Base-by-base conservation (phyloP, 2,329 filamentous ascomycete genomes). In the Cercospora brassicicola region DNA sequence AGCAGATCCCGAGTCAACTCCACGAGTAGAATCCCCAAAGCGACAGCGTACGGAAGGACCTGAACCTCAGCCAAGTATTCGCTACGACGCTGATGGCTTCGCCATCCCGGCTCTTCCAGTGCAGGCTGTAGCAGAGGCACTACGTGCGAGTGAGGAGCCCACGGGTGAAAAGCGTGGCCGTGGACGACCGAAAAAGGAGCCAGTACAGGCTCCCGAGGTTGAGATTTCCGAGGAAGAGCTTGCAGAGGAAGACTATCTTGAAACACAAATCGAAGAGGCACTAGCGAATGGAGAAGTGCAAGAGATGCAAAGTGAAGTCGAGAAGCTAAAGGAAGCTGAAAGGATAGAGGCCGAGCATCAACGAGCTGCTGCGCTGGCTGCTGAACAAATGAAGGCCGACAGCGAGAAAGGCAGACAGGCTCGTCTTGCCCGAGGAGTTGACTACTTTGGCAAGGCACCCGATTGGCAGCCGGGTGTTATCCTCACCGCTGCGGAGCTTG, bases 371-470 rank as follows among this genome's bases (percentile, higher is more conserved):
- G 59, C 64, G 9, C 69, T 75, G 1, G 77, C 76, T 11, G 74
- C 73, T 18, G 68, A 74, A 57, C 73, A 78, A 59, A 73, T 74
- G 51, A 70, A 72, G 18, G 62, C 73, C n/a, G 71, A 74, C 23
- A 68, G 84, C 2, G 80, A 84, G 60, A 83, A 84, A 78, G 84
- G 84, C 30, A 81, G 85, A 18, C 81, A 83, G 15, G 81, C 75
- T 82, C 68, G 83, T 82, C 30, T 84, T 83, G 1, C 79, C 76
- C 33, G 84, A 81, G 73, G 80, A 81, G 31, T 82, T 86, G 74
- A 75, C 2, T 84, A 86, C 6, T 90, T 96, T 20, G 88, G 86
- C 61, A 91, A 91, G 10, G 53, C 69, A 28, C 64, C 67, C n/a
- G 66, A 69, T 39, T 68, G 71, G 70, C 42, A 69, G 55, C 64